Base-by-base conservation (phyloP, 2,329 filamentous ascomycete genomes). In the Trichophyton schoenleinii region DNA sequence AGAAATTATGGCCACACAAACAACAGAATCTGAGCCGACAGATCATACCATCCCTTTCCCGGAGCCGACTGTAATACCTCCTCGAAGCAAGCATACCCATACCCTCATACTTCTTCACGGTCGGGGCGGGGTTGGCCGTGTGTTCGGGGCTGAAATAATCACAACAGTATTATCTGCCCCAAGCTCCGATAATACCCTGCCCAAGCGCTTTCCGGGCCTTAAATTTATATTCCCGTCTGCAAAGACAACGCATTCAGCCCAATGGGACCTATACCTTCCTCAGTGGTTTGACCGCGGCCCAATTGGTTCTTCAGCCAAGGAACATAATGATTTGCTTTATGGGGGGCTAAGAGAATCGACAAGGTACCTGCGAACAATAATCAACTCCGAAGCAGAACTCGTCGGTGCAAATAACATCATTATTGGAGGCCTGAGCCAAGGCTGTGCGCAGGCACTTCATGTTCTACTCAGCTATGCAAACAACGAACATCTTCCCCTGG, bases 71-170 rank as follows among this genome's bases (percentile, higher is more conserved):
- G 60, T 65, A 38, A 64, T 69, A 44, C 58, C 62, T 2, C 59
- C 63, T 1, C 59, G 58, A n/a, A 36, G 46, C 20, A 38, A 64
- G 31, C 70, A 74, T 44, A 71, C 66, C 0, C 73, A 76, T 57
- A 73, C 74, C 1, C 53, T 76, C 34, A 73, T 77, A 34, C 67
- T 77, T 59, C 72, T 77, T n/a, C 75, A 78, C 58, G 75, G 75
- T 18, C 72, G 72, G 38, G 75, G 74, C 31, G 71, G 68, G 41
- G 69, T 68, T 20, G 71, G 71, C 18, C 62, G 68, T 3, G 64
- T 66, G 13, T 76, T 78, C 48, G 73, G 73, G 3, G 58, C 62
- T 22, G 67, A 69, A 2, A 64, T 78, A 15, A 66, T 76, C 34
- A 63, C 60, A 58, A 58, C 61, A 41, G 53, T 58, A 2, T 46